Base-by-base conservation (phyloP, 768 basidiomycete species). In the Mycena chlorophos region DNA sequence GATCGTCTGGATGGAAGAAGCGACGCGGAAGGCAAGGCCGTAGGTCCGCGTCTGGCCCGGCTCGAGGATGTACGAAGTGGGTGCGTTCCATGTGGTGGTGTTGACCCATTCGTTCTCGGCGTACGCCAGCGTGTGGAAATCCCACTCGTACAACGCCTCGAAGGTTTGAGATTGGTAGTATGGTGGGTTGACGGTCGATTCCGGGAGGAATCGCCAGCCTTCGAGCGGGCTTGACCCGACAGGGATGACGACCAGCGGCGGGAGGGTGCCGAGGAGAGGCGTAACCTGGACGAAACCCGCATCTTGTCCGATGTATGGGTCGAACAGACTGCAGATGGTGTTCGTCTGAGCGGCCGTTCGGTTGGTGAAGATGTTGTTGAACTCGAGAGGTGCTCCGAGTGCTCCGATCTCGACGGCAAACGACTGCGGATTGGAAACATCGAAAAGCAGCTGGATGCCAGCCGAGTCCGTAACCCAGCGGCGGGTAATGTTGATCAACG, bases 121-220 rank as follows among this genome's bases (percentile, higher is more conserved):
- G 62, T 81, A 82, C 0, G 81, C 81, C 20, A 81, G 66, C 3
- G 81, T 82, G 52, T 83, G 82, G 64, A 82, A 81, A 61, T 80
- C 77, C 81, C 82, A 83, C 70, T 83, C 82, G 67, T 82, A 82
- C 14, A 83, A 63, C 0, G 75, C 82, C 61, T 84, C 82, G 60
- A 84, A 84, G 0, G 82, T 84, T 62, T 84, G 82, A 1, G 80
- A 82, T 59, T 83, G 81, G 60, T 84, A 84, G 54, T 68, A 78
- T 1, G 79, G 78, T 1, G 75, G 58, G 1, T 66, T 71, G 3
- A 73, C 68, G 0, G 80, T 81, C 20, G 74, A 72, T 63, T 82
- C 81, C 2, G 77, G 73, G 49, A 84, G 75, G 65, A 82, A 83
- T 28, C 81, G 71, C 81, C 81, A 84, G 23, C 81, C 82, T 66